Evolutionary conservation across 257 asterid genomes (phyloP).

Genomic region (Nicotiana tabacum): DNA sequence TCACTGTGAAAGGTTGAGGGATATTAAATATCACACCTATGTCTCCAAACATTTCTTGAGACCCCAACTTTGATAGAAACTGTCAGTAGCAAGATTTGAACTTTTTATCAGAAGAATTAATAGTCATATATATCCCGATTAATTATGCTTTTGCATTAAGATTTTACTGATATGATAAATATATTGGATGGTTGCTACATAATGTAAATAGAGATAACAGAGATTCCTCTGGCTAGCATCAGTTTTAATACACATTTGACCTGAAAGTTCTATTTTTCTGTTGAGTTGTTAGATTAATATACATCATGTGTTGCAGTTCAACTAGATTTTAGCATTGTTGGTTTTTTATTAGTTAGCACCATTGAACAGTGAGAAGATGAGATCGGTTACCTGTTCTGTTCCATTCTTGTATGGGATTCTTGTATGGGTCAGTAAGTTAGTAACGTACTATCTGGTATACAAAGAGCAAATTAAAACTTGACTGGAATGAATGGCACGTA

Average conservation of each 20-base stretch:
- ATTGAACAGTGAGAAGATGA: not conserved
- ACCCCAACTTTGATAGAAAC: constrained; percentile 53
- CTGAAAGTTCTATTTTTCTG: no score
- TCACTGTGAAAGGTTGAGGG: constrained; percentile 96
- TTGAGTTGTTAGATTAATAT: no score
- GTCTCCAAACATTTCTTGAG: constrained; percentile 83
- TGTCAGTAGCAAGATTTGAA: constrained; percentile 13
- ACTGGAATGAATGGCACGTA: constrained; percentile 19
- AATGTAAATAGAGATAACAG: no score
- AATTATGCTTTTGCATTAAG: not conserved
- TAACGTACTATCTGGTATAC: not conserved
- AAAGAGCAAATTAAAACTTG: not conserved
- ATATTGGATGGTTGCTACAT: no score
- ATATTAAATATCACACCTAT: constrained; percentile 75
- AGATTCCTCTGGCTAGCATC: no score
- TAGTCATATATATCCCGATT: not conserved
- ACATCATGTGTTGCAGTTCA: no score
- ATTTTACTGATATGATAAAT: no score
- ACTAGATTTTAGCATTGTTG: no score
- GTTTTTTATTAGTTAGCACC: no score
- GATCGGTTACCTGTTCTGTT: constrained; percentile 55
- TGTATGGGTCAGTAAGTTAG: constrained; percentile 27
- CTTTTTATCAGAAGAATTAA: not conserved
- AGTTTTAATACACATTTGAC: no score
- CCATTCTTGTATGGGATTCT: no score